phyloP scores from a whole-genome alignment of 768 basidiomycete species.

The Solioccasus polychromus region DNA sequence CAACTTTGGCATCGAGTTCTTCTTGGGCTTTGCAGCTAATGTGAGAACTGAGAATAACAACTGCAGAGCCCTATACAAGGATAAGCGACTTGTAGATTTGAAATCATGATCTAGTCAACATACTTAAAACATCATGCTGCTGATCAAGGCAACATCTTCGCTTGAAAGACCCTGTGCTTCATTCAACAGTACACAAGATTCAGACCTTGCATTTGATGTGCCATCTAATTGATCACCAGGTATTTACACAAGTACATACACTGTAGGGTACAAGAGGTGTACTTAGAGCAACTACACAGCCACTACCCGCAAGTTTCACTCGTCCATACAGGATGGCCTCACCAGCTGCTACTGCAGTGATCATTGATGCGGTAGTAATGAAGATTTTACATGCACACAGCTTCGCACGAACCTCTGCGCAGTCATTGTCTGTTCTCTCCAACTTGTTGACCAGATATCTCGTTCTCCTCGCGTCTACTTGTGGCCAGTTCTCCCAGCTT shows the following conservation, averaged over 20 bases:
- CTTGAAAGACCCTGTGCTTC: constrained; percentile 1
- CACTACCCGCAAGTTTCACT: background rate
- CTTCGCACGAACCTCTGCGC: constrained; percentile 73
- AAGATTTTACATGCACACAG: constrained; percentile 74
- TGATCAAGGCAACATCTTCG: constrained; percentile 8
- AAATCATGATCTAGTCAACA: too few relatives aligned
- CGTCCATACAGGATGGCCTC: constrained; percentile 20
- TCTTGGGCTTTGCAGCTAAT: constrained; percentile 3
- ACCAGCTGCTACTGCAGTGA: constrained; percentile 49
- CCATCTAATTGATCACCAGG: too few relatives aligned
- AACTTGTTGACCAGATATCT: constrained; percentile 78
- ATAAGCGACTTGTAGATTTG: background rate
- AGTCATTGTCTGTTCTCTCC: constrained; percentile 67
- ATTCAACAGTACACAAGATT: constrained; percentile 2
- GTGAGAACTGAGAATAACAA: background rate
- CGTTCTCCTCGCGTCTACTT: constrained; percentile 58
- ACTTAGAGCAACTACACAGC: constrained; percentile 9
- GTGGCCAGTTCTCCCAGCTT: constrained; percentile 72
- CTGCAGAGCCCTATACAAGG: constrained; percentile 1
- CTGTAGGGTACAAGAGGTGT: background rate
- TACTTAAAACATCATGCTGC: constrained; percentile 3
- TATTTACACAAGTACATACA: too few relatives aligned
- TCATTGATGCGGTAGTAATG: constrained; percentile 65
- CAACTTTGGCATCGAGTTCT: background rate
- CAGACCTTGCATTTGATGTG: too few relatives aligned